Percentiles rank a stretch among this genome's conserved stretches.
Conservation (phyloP, 176 grass and related monocot species). For the Calamus simplicifolius region DNA sequence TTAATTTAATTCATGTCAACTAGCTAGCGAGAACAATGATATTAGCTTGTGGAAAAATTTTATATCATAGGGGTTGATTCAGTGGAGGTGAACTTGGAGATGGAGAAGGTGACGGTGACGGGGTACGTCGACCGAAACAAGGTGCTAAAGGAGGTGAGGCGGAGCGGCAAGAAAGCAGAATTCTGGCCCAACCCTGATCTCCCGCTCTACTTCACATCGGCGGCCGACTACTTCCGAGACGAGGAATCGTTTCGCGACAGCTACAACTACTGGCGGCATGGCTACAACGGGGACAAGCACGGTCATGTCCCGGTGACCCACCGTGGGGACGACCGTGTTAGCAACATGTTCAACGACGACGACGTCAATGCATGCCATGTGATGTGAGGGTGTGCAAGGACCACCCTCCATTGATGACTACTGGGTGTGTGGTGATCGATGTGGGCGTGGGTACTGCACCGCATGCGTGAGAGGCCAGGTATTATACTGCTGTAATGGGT, state of each 20-base stretch:
- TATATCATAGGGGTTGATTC: slow-evolving; percentile 41
- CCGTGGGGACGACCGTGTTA: slow-evolving; percentile 69
- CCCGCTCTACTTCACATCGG: slow-evolving; percentile 71
- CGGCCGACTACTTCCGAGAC: slow-evolving; percentile 55
- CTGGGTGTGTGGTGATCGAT: neutral
- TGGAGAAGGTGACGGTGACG: slow-evolving; percentile 79
- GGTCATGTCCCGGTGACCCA: slow-evolving; percentile 30
- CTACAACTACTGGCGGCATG: slow-evolving; percentile 73
- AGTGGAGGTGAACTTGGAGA: slow-evolving; percentile 51
- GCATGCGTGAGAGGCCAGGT: too few species aligned
- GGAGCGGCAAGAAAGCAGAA: slow-evolving; percentile 78
- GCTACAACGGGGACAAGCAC: slow-evolving; percentile 86
- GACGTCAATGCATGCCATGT: slow-evolving; percentile 54
- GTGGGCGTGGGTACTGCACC: neutral
- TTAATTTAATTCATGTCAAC: too few species aligned
- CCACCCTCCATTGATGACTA: neutral
- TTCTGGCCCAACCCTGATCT: slow-evolving; percentile 58
- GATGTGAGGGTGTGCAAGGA: slow-evolving; percentile 35
- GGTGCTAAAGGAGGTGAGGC: slow-evolving; percentile 84
- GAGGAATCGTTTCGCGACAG: slow-evolving; percentile 71
- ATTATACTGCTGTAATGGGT: too few species aligned
- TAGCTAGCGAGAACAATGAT: too few species aligned
- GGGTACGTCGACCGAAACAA: slow-evolving; percentile 56
- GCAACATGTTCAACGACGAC: slow-evolving; percentile 75
- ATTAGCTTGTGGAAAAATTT: too few species aligned